Base-by-base conservation (phyloP, 768 basidiomycete genomes). In the Boletus rubroflammeus region DNA sequence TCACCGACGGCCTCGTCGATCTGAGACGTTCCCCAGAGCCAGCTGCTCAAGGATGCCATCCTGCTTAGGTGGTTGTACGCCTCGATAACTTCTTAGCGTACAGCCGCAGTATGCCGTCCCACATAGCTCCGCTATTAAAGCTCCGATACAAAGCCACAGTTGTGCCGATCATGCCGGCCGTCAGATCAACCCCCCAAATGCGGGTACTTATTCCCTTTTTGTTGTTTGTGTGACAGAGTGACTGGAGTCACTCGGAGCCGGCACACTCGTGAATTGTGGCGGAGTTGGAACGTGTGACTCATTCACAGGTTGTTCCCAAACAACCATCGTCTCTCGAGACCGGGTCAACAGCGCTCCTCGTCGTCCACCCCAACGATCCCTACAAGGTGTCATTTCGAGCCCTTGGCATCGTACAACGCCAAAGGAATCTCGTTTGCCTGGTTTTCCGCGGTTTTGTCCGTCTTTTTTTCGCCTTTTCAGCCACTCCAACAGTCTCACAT, bases 21-120 rank as follows among this genome's bases (percentile, higher is more conserved):
- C 69, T 89, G 87, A 5, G 88, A 86, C 8, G 84, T 79, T 44
- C 90, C 90, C 90, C 89, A 91, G 19, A 91, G 73, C 81, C 88
- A 85, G 53, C 77, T 81, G 58, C 81, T 80, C 55, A 88, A 55
- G 48, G 79, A 79, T 56, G 84, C 75, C 84, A 86, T 86, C 34
- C 42, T 63, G 45, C 41, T 45, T 46, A 51, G 51, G 58, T 63
- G 39, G 63, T 63, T 14, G 60, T 53, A 13, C 38, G 42, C 44
- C 17, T 53, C 21, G 41, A 45, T 54, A 38, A 32, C 34, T 41
- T 43, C 10, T 50, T 21, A 35, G 53, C 40, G 39, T 59, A 57
- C 54, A 43, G 60, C 59, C 57, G 59, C 56, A 63, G 60, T 50
- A 13, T 56, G 56, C 61, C 56, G 50, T 32, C 29, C 55, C 47